Evolutionary conservation across 148 eudicot genomes (phyloP).

Genomic region (Vaccinium vitisidaea): DNA sequence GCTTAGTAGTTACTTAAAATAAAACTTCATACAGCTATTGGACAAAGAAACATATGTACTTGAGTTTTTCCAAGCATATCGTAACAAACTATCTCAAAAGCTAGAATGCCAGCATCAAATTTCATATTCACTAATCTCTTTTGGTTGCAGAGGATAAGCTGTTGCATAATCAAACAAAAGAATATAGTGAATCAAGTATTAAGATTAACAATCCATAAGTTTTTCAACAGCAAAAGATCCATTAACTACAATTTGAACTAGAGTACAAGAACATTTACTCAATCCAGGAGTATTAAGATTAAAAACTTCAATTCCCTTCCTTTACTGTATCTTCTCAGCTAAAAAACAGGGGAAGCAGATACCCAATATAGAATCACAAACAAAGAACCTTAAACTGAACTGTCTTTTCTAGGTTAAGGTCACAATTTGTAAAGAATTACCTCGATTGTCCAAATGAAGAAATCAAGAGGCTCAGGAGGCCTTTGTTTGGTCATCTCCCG

Average conservation of each 20-base stretch:
- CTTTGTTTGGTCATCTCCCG: constrained; percentile 69
- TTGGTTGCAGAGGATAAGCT: background rate
- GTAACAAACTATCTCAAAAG: background rate
- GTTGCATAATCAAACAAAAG: background rate
- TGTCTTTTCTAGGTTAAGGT: background rate
- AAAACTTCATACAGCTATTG: background rate
- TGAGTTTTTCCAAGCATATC: background rate
- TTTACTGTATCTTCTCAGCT: constrained; percentile 3
- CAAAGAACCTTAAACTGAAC: constrained; percentile 5
- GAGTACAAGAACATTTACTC: background rate
- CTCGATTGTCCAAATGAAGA: constrained; percentile 96
- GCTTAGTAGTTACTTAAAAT: background rate
- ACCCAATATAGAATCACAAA: background rate
- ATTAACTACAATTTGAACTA: background rate
- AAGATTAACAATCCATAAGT: background rate
- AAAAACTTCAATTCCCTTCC: background rate
- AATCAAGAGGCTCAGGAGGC: constrained; percentile 82
- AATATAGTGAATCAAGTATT: no score
- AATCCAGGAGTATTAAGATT: background rate
- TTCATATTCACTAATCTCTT: background rate
- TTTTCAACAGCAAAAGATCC: background rate
- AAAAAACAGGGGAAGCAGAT: background rate
- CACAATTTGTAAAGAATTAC: constrained; percentile 22
- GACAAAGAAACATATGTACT: background rate
- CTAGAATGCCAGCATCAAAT: background rate